Evolutionary conservation across 2,329 filamentous ascomycete species (phyloP), one percentile per base, ranked within the genome.

Genomic region (Cryoendolithus antarcticus): DNA sequence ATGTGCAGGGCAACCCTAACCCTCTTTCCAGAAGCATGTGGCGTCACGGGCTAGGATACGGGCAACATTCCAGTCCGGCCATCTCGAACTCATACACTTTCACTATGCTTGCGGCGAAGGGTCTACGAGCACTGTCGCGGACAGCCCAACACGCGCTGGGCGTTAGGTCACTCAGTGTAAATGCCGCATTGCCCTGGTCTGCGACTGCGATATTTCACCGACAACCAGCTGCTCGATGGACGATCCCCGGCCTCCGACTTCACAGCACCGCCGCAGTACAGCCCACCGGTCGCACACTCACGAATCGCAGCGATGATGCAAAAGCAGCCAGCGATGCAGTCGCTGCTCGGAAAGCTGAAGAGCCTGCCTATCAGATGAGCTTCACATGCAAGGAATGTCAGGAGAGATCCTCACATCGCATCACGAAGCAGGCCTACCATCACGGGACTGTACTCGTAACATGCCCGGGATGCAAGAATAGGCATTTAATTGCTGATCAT

Each of bases 351-450:
- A 76, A 49, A 42, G 53, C 58, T 5, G 57, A 66, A 41, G 59
- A 65, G 29, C 85, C 85, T 1, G 76, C 83, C 41, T 98, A 96
- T 64, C 73, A 86, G 50, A 71, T 98, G 48, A 83, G 79, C 36
- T 95, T 98, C 60, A 98, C 91, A 49, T 98, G 91, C 72, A 79
- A 82, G 43, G 54, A 56, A 39, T 98, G 91, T 64, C 68, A 71
- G 34, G 66, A 74, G 30, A 80, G 88, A 42, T 93, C 85, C n/a
- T 72, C 77, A 9, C 93, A 98, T 63, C 74, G 74, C 37, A 70
- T 98, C 52, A 86, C 85, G 24, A 95, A 96, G 62, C 91, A 96
- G 57, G 91, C 86, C 27, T 98, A 98, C 59, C 88, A 96, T 62
- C 71, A 80, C 46, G 91, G 91, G 29, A 89, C 86, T 1, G 81